Evolutionary conservation across 73 alveolate genomes (phyloP).

Genomic region (Paramecium biaurelia): DNA sequence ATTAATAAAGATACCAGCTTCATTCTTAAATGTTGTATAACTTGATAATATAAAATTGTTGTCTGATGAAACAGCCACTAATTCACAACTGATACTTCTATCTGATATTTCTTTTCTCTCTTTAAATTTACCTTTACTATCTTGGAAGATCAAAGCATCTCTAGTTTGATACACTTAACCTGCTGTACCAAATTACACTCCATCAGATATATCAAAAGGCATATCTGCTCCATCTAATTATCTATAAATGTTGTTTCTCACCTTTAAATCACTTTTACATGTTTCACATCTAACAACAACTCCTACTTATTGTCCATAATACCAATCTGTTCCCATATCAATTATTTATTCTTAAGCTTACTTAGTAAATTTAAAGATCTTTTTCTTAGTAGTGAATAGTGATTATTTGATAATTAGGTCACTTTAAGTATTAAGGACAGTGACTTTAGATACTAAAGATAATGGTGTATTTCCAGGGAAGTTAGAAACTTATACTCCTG

Average conservation of each 20-base stretch:
- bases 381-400: not conserved
- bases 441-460: not conserved
- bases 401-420: not conserved
- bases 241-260: not conserved
- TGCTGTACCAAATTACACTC: not conserved
- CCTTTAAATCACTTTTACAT: not conserved
- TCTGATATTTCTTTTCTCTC: not conserved
- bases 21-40: not conserved
- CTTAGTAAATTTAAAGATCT: not conserved
- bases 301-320: not conserved
- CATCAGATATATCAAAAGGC: constrained; percentile 26
- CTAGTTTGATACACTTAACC: not conserved
- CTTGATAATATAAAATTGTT: not conserved
- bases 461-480: not conserved
- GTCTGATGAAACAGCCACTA: not conserved
- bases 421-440: not conserved
- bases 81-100: not conserved
- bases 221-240: not conserved
- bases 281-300: not conserved
- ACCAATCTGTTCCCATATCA: constrained; percentile 49
- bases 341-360: not conserved
- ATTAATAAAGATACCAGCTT: not conserved
- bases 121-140: not conserved
- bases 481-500: not conserved
- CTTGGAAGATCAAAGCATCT: not conserved